Percentiles rank a stretch among this genome's conserved stretches.
Conservation (phyloP, 768 basidiomycete species). For the Rhodotorula babjevae region DNA sequence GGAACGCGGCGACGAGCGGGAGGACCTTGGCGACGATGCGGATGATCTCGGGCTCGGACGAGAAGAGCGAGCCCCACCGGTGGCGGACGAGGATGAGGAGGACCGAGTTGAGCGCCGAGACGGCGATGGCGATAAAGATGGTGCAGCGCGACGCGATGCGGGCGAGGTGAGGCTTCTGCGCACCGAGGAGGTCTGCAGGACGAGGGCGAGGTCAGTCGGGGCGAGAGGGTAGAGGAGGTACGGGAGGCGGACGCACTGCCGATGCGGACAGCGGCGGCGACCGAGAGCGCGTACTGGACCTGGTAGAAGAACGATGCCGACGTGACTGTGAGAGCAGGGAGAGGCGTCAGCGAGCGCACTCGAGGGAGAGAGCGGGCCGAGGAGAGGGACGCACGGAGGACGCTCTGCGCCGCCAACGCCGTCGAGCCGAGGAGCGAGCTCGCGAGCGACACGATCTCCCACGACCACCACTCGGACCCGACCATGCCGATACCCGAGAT, state of each 20-base stretch:
- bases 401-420: conserved; percentile 79
- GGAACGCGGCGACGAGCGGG: conserved; percentile 60
- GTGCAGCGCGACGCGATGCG: conserved; percentile 62
- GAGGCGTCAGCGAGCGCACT: conserved; percentile 4
- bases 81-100: conserved; percentile 42
- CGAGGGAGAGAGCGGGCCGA: conserved; percentile 34
- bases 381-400: conserved; percentile 53
- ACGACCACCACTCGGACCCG: conserved; percentile 94
- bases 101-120: conserved; percentile 55
- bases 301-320: conserved; percentile 55
- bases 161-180: conserved; percentile 68
- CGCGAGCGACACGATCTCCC: conserved; percentile 64
- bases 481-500: conserved; percentile 73
- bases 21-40: conserved; percentile 63
- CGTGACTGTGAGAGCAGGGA: conserved; percentile 5
- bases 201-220: conserved; percentile 53
- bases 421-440: conserved; percentile 65
- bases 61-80: conserved; percentile 70
- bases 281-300: conserved; percentile 72
- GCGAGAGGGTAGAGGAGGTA: background rate
- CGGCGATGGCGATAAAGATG: conserved; percentile 60
- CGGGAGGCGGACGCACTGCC: conserved; percentile 48
- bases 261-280: conserved; percentile 73
- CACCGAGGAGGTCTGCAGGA: conserved; percentile 68
- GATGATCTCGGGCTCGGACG: conserved; percentile 60